Evolutionary conservation across 2,329 filamentous ascomycete genomes (phyloP), one percentile per base, ranked within the genome.

Genomic region (Aspergillus jensenii): DNA sequence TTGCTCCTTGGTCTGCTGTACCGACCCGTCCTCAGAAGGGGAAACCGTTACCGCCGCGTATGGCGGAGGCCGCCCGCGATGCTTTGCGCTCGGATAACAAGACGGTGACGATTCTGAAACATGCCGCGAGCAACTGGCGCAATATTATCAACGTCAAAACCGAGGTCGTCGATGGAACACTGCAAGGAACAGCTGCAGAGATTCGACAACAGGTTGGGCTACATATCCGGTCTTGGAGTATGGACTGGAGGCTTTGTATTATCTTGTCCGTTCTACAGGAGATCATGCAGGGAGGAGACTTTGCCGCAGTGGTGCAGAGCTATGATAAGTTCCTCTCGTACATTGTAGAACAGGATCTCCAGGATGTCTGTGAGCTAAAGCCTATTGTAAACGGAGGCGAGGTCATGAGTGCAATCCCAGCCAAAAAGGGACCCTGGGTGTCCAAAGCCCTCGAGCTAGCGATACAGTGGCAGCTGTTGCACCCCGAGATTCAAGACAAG

Each of bases 391-490:
- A 96, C 68, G 93, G 95, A 15, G 89, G 84, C 40, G 79, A 88
- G 52, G 82, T 98, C 19, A 84, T 86, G 17, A 82, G 86, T 61
- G 85, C 84, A 4, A 79, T 98, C 3, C 78, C 76, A 17, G 85
- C 82, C 0, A 77, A 83, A n/a, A 87, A 86, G 62, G 88, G 90
- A 0, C 87, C 81, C n/a, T 98, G 93, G 93, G 89, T 96, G 82
- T 86, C 86, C 54, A 81, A 82, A 46, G 92, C 92, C 3, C 77
- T 96, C 47, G 89, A 96, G 33, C 79, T 92, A 4, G 90, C 91
- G 60, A 84, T 96, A 74, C 87, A 87, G 60, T 98, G 93, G 92
- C 95, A 98, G 74, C 82, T 98, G 52, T 84, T 90, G 39, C 86
- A 98, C 69, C 91, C 92, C 0, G 81, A 81, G 4, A 79, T 78